phyloP scores from a whole-genome alignment of 306 rosid genomes.

The Vigna unguiculata region DNA sequence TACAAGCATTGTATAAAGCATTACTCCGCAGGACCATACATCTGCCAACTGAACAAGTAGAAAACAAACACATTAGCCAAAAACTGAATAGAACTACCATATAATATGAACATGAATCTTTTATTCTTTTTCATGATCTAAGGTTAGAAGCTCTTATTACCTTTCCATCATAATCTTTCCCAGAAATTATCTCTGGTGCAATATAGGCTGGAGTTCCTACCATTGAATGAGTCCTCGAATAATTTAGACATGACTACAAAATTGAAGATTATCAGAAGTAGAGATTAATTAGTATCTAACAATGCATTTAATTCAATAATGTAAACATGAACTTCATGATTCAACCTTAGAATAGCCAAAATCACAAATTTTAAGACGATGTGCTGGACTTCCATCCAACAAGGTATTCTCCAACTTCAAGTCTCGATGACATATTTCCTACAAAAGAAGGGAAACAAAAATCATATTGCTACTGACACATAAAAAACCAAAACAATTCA shows the following conservation, averaged over 20 bases:
- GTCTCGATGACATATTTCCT: conserved; percentile 82
- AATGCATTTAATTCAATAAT: neutral
- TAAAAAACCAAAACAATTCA: neutral
- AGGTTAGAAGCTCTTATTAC: conserved; percentile 45
- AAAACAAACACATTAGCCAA: conserved; percentile 9
- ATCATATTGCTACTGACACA: neutral
- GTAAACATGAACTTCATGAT: conserved; percentile 3
- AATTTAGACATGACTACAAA: conserved; percentile 64
- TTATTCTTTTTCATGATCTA: neutral
- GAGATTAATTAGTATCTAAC: neutral
- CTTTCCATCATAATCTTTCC: conserved; percentile 76
- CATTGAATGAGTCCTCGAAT: conserved; percentile 69
- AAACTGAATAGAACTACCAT: neutral
- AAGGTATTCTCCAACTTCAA: conserved; percentile 72
- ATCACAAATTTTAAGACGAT: conserved; percentile 74
- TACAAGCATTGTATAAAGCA: conserved; percentile 72
- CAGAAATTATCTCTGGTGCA: conserved; percentile 77
- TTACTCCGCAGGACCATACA: conserved; percentile 81
- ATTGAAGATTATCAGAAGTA: conserved; percentile 39
- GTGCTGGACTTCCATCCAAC: conserved; percentile 71
- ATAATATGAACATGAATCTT: neutral
- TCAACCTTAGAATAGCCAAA: conserved; percentile 80
- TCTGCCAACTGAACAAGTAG: conserved; percentile 62
- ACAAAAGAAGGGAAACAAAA: conserved; percentile 1
- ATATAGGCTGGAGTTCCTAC: conserved; percentile 74